These are phyloP conservation scores for Diaporthe destruens DNA, from an alignment of 2,329 filamentous ascomycete species.

Conservation along the genomic window DNA sequence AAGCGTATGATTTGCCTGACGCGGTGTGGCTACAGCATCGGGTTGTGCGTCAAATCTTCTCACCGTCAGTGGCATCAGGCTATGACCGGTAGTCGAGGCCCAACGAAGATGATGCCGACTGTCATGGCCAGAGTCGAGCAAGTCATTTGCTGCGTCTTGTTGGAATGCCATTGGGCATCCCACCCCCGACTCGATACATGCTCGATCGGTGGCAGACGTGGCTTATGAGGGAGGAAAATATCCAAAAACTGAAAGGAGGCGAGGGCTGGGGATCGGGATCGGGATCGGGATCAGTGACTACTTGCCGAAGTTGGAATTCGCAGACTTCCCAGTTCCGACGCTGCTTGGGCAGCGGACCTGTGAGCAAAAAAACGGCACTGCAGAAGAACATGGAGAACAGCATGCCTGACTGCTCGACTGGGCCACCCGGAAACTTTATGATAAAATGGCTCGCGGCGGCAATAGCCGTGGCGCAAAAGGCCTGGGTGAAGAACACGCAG, in stretches of 20 bases:
- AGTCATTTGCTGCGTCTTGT: neutral
- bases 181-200: no score
- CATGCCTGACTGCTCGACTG: no score
- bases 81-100: neutral
- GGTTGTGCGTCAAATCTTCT: neutral
- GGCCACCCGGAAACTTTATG: no score
- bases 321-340: no score
- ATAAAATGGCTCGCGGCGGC: no score
- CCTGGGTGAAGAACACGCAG: no score
- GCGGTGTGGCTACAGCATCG: neutral
- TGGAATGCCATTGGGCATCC: neutral
- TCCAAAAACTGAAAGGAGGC: neutral
- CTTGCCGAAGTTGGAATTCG: no score
- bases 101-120: neutral
- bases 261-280: neutral
- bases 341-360: no score
- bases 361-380: no score
- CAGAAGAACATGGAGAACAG: no score
- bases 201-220: neutral
- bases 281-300: rapidly evolving
- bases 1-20: neutral
- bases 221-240: neutral
- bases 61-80: neutral
- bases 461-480: no score
- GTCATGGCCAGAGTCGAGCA: neutral